These are phyloP conservation scores for Climacium dendroides DNA, from an alignment of 225 moss, liverwort and hornwort genomes.

Conservation along the genomic window DNA sequence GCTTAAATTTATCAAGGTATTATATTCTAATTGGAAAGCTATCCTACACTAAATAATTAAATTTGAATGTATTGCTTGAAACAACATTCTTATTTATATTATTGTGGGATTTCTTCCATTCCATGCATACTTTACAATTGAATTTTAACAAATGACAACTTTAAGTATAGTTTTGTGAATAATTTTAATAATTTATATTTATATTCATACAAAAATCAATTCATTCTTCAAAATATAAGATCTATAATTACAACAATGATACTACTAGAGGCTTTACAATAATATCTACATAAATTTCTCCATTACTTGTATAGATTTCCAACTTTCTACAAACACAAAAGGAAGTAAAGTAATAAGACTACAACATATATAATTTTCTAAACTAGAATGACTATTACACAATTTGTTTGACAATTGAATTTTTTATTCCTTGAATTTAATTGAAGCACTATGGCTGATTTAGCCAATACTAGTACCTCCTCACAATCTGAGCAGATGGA, in stretches of 20 bases:
- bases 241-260: too few relatives aligned
- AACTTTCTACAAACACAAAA: too few relatives aligned
- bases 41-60: rapidly evolving
- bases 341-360: background rate
- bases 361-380: background rate
- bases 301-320: background rate
- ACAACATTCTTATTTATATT: background rate
- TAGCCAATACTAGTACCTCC: background rate
- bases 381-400: background rate
- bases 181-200: background rate
- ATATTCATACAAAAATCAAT: background rate
- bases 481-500: background rate
- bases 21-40: background rate
- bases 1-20: background rate
- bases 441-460: background rate
- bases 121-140: background rate
- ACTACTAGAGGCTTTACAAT: background rate
- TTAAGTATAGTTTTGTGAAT: background rate
- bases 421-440: background rate
- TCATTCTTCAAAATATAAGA: background rate
- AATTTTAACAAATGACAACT: background rate
- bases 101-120: background rate
- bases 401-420: background rate
- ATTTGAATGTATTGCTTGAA: background rate
- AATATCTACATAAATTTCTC: background rate